Conservation (phyloP, 257 asterid species). For the Solanum arcanum region DNA sequence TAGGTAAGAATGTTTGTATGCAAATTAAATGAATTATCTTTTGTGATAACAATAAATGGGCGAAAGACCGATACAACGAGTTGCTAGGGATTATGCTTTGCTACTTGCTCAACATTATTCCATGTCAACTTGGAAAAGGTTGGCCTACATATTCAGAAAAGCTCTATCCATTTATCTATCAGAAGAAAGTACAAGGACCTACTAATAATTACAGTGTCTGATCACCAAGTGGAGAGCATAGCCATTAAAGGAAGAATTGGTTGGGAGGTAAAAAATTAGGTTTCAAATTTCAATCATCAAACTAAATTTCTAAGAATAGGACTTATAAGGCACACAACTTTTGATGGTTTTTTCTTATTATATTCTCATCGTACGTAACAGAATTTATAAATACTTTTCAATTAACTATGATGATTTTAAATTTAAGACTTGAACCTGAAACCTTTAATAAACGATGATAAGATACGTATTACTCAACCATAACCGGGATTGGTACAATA, state of each 20-base stretch:
- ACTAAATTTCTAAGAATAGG: background rate
- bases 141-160: background rate
- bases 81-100: no score
- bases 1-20: background rate
- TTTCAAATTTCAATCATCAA: background rate
- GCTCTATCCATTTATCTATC: background rate
- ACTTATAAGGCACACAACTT: background rate
- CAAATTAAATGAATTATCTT: no score
- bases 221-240: background rate
- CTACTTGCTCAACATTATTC: background rate
- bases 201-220: background rate
- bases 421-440: background rate
- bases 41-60: background rate
- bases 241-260: background rate
- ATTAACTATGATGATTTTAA: background rate
- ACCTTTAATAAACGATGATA: background rate
- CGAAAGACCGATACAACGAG: background rate
- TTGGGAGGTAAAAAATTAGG: background rate
- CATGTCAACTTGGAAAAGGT: background rate
- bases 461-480: background rate
- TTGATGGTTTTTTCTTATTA: background rate
- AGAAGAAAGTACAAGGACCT: background rate
- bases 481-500: background rate
- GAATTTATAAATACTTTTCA: no score
- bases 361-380: no score